Evolutionary conservation across 306 rosid genomes (phyloP).

Genomic region (Begonia fuchsioides): DNA sequence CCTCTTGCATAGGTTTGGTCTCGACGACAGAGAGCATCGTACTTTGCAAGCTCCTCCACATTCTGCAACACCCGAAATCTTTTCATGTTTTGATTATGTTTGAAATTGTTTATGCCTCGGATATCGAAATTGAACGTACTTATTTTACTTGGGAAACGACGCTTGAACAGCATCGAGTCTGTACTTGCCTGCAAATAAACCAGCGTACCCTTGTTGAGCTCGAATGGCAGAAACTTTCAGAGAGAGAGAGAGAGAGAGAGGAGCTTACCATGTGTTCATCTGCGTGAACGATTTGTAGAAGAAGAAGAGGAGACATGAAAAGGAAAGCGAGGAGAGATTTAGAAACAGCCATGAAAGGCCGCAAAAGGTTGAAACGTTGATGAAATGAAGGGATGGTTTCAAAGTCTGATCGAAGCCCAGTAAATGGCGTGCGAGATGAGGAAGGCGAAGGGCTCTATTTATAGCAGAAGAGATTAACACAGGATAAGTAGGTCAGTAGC

Average conservation of each 20-base stretch:
- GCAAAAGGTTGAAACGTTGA: neutral
- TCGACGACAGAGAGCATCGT: slow-evolving; percentile 40
- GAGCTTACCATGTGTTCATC: neutral
- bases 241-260: neutral
- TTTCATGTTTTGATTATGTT: no score
- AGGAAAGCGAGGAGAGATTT: neutral
- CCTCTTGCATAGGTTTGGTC: slow-evolving; percentile 40
- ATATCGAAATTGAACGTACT: no score
- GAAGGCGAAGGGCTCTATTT: slow-evolving; percentile 24
- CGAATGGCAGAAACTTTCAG: neutral
- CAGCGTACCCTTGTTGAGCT: neutral
- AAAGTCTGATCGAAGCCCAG: slow-evolving; percentile 9
- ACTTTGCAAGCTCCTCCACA: slow-evolving; percentile 30
- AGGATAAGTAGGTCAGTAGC: neutral
- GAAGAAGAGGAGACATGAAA: neutral
- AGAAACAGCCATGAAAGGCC: slow-evolving; percentile 26
- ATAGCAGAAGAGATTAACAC: slow-evolving; percentile 14
- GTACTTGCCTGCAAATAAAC: no score
- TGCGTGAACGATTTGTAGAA: neutral
- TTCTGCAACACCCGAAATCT: neutral
- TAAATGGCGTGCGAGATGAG: slow-evolving; percentile 4
- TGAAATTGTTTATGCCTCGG: neutral
- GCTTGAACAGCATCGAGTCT: no score
- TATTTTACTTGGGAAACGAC: no score
- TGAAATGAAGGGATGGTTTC: neutral